Conservation (phyloP, 208 protist species). For the Entamoeba dispar region DNA sequence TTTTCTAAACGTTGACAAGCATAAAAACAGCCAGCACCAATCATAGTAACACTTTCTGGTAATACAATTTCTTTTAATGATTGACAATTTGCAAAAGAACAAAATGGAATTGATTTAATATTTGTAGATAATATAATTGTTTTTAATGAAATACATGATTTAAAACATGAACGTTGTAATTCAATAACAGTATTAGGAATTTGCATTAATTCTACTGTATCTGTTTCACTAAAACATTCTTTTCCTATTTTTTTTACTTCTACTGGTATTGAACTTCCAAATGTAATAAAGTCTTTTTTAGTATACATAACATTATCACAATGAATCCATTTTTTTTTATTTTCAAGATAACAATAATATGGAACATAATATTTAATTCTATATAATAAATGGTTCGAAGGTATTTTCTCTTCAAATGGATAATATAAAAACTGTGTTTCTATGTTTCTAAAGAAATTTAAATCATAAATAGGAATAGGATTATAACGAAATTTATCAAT, state of each 20-base stretch:
- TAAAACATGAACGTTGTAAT: neutral
- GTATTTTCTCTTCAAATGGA: neutral
- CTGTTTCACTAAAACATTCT: neutral
- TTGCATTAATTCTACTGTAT: neutral
- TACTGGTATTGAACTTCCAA: neutral
- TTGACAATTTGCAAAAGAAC: neutral
- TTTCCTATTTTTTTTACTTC: neutral
- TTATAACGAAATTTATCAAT: neutral
- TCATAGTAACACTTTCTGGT: neutral
- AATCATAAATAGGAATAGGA: neutral
- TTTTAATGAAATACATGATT: neutral
- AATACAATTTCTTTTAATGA: neutral
- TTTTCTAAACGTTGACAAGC: neutral
- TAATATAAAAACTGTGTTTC: neutral
- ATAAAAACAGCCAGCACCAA: neutral
- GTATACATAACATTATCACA: neutral
- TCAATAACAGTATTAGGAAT: neutral
- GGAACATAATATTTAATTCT: neutral
- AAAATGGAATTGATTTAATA: neutral
- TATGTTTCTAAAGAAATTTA: neutral
- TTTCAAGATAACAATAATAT: neutral
- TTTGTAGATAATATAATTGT: neutral
- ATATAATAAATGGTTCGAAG: neutral
- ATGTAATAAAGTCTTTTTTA: neutral
- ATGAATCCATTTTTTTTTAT: neutral